Percentiles rank a stretch among this genome's conserved stretches.
Evolutionary conservation across 2,329 filamentous ascomycete species (phyloP).

Genomic region (Boeremia lycopersici): DNA sequence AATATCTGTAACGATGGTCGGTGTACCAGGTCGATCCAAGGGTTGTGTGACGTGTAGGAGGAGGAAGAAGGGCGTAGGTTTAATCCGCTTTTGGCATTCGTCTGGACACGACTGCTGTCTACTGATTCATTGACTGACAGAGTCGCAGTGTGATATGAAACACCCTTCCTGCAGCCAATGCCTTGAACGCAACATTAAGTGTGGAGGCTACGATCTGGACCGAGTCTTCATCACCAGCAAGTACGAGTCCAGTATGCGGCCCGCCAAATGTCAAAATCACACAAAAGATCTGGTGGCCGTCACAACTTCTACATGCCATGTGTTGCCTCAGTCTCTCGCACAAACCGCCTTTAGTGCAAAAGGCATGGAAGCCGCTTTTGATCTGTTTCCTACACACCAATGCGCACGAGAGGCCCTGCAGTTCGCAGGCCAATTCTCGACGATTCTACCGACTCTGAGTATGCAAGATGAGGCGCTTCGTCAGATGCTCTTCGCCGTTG

Average conservation of each 20-base stretch:
- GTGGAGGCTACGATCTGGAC: constrained; percentile 68
- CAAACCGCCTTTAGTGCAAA: constrained; percentile 33
- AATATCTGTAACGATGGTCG: constrained; percentile 24
- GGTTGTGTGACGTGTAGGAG: constrained; percentile 40
- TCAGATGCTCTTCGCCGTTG: constrained; percentile 32
- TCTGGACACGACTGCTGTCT: background rate
- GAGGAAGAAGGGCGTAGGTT: constrained; percentile 63
- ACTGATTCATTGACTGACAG: background rate
- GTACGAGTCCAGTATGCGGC: background rate
- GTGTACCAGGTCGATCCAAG: constrained; percentile 41
- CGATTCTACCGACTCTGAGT: constrained; percentile 25
- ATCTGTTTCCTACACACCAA: constrained; percentile 26
- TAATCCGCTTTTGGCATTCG: background rate
- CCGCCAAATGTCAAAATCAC: background rate
- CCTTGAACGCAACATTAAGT: constrained; percentile 61
- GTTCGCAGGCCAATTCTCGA: constrained; percentile 18
- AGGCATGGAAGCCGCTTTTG: constrained; percentile 28
- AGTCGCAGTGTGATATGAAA: constrained; percentile 64
- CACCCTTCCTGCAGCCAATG: constrained; percentile 67
- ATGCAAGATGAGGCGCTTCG: constrained; percentile 33
- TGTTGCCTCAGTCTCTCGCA: constrained; percentile 16
- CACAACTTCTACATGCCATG: constrained; percentile 11
- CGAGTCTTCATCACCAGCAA: constrained; percentile 62
- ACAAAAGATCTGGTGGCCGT: constrained; percentile 7
- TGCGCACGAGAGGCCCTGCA: background rate